Base-by-base conservation (phyloP, 2,329 filamentous ascomycete species). In the Fusarium torulosum region DNA sequence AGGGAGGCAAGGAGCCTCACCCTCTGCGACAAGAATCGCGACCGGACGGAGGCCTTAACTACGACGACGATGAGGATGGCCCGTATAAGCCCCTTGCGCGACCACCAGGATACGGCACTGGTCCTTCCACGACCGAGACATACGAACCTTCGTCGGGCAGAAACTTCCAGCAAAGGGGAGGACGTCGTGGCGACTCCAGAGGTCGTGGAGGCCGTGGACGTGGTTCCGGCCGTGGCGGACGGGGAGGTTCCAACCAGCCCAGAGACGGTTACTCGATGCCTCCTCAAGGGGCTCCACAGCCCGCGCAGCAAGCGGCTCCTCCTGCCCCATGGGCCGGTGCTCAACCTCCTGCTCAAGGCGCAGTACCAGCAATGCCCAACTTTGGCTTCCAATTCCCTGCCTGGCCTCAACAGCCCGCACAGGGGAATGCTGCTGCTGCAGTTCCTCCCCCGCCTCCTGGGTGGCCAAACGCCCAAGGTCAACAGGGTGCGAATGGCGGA, bases 31-130 rank as follows among this genome's bases (percentile, higher is more conserved):
- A 81, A 57, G 80, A 84, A 63, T 63, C 75, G 57, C 75, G 75
- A 40, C 64, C 76, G 50, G 75, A 79, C 59, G 78, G 77, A n/a
- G 84, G 84, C 33, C 80, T 91, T 40, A 88, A 86, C 73, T 92
- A 92, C 69, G 90, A 91, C 59, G 90, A 93, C 55, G 85, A 86
- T 27, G 85, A 90, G 3, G 88, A 90, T 61, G 89, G 89, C 1
- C 87, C 88, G 1, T 95, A 95, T 76, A 90, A 88, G 66, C 90
- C 91, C 7, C 82, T 95, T 19, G 79, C 89, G 20, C 83, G 92
- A 19, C 92, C 92, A 2, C 82, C 85, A 19, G 89, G 89, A 47
- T 88, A 90, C 60, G 86, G 84, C 7, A 80, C 80, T 59, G 82
- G 80, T 0, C 85, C 81, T 72, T 80, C 74, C 41, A 73, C 82